A percentile compares a stretch with the other conserved stretches of the same genome.
phyloP scores from a whole-genome alignment of 495 filamentous ascomycete genomes.

The Hyaloscypha variabilis region DNA sequence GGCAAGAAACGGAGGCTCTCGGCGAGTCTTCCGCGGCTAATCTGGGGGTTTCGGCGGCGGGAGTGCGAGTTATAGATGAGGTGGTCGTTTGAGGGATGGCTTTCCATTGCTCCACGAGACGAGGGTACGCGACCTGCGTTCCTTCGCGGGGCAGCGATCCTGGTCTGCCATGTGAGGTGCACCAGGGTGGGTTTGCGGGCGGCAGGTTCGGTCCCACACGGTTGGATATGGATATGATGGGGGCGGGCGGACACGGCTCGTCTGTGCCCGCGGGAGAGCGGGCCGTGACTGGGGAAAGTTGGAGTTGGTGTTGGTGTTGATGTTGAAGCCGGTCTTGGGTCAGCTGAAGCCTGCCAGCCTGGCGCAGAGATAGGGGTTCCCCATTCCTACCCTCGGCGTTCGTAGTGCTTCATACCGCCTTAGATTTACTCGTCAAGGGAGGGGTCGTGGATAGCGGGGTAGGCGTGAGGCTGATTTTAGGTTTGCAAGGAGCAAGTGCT shows the following conservation, averaged over 20 bases:
- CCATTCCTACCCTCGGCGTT: no score
- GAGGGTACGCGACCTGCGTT: neutral
- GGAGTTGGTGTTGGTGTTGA: neutral
- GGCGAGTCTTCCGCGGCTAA: neutral
- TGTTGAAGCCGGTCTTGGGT: neutral
- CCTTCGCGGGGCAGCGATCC: neutral
- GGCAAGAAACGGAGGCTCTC: neutral
- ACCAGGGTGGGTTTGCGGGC: no score
- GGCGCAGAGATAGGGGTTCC: no score
- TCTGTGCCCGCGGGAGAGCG: neutral
- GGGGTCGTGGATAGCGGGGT: neutral
- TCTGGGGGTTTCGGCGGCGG: neutral
- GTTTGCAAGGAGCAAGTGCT: neutral
- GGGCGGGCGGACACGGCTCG: neutral
- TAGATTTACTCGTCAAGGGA: no score
- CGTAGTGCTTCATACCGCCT: no score
- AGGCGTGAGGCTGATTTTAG: neutral
- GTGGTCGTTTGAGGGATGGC: neutral
- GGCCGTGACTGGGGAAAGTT: neutral
- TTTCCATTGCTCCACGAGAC: neutral
- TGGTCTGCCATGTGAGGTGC: neutral
- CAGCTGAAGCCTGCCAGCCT: no score
- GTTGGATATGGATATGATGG: neutral
- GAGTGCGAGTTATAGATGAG: neutral
- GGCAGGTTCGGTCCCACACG: neutral